Conservation (phyloP, 129 eudicot species). For the Centaurea solstitialis region DNA sequence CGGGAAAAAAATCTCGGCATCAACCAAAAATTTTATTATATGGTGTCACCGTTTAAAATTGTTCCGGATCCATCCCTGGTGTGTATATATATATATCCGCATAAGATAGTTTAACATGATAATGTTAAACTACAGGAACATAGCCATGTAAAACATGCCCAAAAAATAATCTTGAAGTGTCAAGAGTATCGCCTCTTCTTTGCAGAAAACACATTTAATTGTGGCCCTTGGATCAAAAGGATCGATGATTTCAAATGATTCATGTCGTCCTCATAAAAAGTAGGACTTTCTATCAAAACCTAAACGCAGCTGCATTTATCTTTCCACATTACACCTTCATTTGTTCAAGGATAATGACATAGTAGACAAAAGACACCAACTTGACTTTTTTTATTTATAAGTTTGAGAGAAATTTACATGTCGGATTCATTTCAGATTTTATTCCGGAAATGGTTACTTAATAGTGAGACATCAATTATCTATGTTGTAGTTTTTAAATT, state of each 20-base stretch:
- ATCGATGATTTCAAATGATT: no score
- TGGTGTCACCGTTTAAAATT: no score
- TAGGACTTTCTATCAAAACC: no score
- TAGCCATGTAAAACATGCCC: background rate
- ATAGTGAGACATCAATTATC: background rate
- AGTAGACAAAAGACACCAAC: background rate
- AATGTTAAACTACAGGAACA: no score
- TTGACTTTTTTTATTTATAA: background rate
- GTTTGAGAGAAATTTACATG: background rate
- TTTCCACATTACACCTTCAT: background rate
- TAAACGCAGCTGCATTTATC: background rate
- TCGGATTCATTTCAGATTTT: background rate
- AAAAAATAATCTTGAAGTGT: no score
- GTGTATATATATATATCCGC: no score
- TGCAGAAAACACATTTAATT: background rate
- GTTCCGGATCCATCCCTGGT: no score
- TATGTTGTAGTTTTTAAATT: no score
- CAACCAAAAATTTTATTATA: no score
- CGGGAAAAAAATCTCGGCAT: no score
- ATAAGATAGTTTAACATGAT: no score
- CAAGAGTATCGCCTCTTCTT: background rate
- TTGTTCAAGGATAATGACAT: background rate
- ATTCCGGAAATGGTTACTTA: background rate
- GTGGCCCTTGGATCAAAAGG: background rate
- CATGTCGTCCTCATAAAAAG: background rate